A percentile compares a stretch with the other conserved stretches of the same genome.
These are phyloP conservation scores for Exophiala bonariae DNA, from an alignment of 2,329 filamentous ascomycete species.

Conservation along the genomic window DNA sequence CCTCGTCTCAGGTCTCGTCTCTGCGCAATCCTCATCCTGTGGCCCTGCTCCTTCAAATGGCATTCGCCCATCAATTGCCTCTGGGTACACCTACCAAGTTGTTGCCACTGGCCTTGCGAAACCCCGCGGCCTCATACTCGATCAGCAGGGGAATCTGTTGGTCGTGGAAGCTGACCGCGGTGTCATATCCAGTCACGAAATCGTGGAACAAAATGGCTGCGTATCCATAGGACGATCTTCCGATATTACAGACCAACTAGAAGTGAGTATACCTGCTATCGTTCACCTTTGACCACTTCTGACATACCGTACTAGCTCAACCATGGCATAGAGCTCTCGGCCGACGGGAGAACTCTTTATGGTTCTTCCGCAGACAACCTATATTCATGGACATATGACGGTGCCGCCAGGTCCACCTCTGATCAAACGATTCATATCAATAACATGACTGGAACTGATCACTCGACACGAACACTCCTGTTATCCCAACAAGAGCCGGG, in stretches of 20 bases:
- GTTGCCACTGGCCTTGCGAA: constrained; percentile 46
- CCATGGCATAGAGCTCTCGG: constrained; percentile 52
- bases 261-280: constrained; percentile 16
- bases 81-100: constrained; percentile 38
- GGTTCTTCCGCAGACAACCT: constrained; percentile 60
- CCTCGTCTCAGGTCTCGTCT: constrained; percentile 5
- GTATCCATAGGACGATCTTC: constrained; percentile 24
- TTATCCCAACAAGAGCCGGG: constrained; percentile 56
- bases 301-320: constrained; percentile 37
- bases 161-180: constrained; percentile 46
- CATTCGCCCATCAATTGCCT: constrained; percentile 28
- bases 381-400: constrained; percentile 66
- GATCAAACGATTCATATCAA: constrained; percentile 57
- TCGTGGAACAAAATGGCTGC: constrained; percentile 38
- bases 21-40: constrained; percentile 21
- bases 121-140: constrained; percentile 50
- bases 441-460: constrained; percentile 62
- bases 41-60: constrained; percentile 25
- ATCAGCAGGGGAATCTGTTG: constrained; percentile 48
- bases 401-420: constrained; percentile 45
- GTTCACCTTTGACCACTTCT: not conserved
- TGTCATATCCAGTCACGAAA: constrained; percentile 37
- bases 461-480: constrained; percentile 67
- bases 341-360: constrained; percentile 52
- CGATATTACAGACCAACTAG: constrained; percentile 18